Evolutionary conservation across 257 asterid genomes (phyloP).

Genomic region (Fraxinus pennsylvanica): DNA sequence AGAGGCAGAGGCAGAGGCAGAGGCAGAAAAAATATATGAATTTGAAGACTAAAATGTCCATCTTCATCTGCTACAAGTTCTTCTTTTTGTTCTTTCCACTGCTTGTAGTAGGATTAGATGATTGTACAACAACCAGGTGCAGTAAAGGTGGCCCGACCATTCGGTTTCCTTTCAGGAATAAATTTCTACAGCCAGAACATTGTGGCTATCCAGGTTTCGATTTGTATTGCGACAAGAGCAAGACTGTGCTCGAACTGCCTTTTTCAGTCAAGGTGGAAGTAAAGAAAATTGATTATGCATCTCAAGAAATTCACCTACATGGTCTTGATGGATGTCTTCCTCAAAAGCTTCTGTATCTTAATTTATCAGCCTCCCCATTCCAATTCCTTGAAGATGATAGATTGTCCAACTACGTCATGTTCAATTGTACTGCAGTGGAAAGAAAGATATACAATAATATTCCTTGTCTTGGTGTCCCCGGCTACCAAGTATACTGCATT

Average conservation of each 20-base stretch:
- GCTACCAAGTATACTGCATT: conserved; percentile 7
- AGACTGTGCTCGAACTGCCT: conserved; percentile 11
- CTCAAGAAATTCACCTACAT: conserved; percentile 1
- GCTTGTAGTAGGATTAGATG: conserved; percentile 1
- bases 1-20: not conserved
- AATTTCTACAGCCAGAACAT: not conserved
- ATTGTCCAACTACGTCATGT: conserved; percentile 4
- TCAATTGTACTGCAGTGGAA: conserved; percentile 32
- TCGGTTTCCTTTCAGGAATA: conserved; percentile 23
- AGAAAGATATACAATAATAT: not conserved
- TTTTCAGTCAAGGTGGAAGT: not conserved
- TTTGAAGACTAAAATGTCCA: not conserved
- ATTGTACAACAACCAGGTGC: not conserved
- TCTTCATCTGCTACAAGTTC: not conserved
- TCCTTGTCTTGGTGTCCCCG: conserved; percentile 37
- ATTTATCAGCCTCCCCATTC: conserved; percentile 34
- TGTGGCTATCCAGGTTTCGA: conserved; percentile 27
- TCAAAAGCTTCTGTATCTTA: conserved; percentile 13
- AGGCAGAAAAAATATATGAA: not conserved
- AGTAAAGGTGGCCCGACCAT: conserved; percentile 12
- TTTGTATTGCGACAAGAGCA: conserved; percentile 1
- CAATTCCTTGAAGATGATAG: not conserved
- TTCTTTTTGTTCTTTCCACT: not conserved
- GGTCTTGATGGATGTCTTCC: conserved; percentile 25
- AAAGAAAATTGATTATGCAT: conserved; percentile 16